Conservation (phyloP, 2,329 filamentous ascomycete genomes). For the Pseudocercospora pini-densiflorae region DNA sequence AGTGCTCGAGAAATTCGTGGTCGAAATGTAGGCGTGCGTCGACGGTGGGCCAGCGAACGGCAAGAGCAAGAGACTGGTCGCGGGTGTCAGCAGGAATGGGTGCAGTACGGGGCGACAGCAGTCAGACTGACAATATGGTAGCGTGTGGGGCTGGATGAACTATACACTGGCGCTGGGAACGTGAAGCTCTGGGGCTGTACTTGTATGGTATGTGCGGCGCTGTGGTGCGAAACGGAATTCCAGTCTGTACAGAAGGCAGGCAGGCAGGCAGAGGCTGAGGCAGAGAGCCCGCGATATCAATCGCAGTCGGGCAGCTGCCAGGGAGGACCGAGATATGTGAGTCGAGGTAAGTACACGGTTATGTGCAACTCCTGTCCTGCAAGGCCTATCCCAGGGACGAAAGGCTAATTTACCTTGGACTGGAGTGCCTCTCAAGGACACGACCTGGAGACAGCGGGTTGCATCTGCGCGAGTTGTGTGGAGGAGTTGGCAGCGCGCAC, state of each 20-base stretch:
- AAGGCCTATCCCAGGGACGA: constrained; percentile 27
- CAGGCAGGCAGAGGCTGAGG: neutral
- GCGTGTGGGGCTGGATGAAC: constrained; percentile 1
- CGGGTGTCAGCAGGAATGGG: constrained; percentile 13
- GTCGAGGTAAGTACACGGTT: constrained; percentile 26
- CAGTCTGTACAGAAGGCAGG: constrained; percentile 15
- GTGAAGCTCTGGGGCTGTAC: neutral
- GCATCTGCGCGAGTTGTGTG: constrained; percentile 20
- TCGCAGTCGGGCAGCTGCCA: constrained; percentile 24
- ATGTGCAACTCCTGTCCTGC: constrained; percentile 32
- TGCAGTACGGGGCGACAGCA: neutral
- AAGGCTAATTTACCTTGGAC: constrained; percentile 15
- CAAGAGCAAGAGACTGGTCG: constrained; percentile 8
- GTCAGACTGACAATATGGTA: neutral
- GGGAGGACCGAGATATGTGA: constrained; percentile 31
- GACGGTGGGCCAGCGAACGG: constrained; percentile 10
- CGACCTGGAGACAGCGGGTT: constrained; percentile 15
- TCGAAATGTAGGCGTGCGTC: neutral
- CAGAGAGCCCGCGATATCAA: constrained; percentile 21
- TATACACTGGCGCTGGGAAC: neutral
- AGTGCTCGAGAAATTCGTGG: constrained; percentile 6
- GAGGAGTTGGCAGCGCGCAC: constrained; percentile 12
- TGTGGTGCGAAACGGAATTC: neutral
- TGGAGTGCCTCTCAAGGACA: constrained; percentile 12
- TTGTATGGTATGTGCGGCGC: constrained; percentile 1